Conservation (phyloP, 2,329 filamentous ascomycete genomes). For the Xylariaceae sp. region DNA sequence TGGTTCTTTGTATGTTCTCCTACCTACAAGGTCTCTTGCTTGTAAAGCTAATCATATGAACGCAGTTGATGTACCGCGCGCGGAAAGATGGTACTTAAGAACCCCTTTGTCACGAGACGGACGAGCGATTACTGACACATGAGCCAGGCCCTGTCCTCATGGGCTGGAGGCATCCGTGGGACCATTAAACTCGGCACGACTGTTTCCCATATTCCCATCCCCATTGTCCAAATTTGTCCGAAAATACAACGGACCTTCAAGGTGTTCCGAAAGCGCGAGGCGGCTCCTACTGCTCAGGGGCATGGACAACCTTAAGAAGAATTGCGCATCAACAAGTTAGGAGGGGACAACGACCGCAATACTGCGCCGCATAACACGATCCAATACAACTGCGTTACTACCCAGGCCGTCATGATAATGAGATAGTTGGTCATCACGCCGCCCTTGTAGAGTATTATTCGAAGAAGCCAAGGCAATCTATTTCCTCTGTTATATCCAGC, state of each 20-base stretch:
- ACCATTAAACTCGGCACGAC: conserved; percentile 57
- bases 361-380: background rate
- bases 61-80: conserved; percentile 86
- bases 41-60: conserved; percentile 12
- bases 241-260: conserved; percentile 4
- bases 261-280: background rate
- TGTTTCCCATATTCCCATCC: background rate
- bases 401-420: too few relatives aligned
- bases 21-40: background rate
- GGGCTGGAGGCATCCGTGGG: conserved; percentile 95
- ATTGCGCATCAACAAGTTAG: conserved; percentile 6
- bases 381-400: conserved; percentile 11
- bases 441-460: too few relatives aligned
- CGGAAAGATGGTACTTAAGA: conserved; percentile 77
- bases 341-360: conserved; percentile 3
- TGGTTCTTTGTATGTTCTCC: conserved; percentile 84
- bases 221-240: background rate
- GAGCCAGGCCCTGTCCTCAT: conserved; percentile 64
- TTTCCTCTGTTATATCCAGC: too few relatives aligned
- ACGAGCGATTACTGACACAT: conserved; percentile 19
- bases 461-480: too few relatives aligned
- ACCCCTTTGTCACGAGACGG: conserved; percentile 3
- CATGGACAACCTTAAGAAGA: conserved; percentile 2
- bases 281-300: background rate
- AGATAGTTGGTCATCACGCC: too few relatives aligned